Conservation (phyloP, 345 rosid genomes). For the Rubroshorea leprosula region DNA sequence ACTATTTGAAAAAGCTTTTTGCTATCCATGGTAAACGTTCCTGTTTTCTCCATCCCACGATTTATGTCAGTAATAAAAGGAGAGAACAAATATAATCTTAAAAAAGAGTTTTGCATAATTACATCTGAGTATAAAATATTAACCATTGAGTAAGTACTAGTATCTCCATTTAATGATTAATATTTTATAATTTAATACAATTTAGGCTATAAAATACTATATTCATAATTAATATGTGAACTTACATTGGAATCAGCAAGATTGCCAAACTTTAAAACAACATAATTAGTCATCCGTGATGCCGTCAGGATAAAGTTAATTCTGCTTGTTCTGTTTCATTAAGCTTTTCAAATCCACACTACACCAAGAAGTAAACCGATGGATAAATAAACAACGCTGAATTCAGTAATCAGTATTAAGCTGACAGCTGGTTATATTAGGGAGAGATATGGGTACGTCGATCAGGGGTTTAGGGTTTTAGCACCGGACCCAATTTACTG, state of each 20-base stretch:
- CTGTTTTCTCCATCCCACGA: constrained; percentile 90
- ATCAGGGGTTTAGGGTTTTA: neutral
- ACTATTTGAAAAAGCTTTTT: constrained; percentile 94
- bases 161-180: too few relatives aligned
- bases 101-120: too few relatives aligned
- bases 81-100: too few relatives aligned
- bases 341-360: constrained; percentile 90
- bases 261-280: constrained; percentile 72
- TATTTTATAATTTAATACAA: too few relatives aligned
- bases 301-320: constrained; percentile 80
- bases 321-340: constrained; percentile 73
- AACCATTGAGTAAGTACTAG: too few relatives aligned
- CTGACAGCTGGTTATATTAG: too few relatives aligned
- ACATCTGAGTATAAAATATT: too few relatives aligned
- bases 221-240: too few relatives aligned
- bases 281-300: constrained; percentile 86
- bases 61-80: constrained; percentile 96
- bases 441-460: too few relatives aligned
- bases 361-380: constrained; percentile 4
- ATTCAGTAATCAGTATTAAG: too few relatives aligned
- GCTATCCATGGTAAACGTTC: constrained; percentile 94
- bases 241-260: constrained; percentile 50
- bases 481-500: neutral
- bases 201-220: too few relatives aligned
- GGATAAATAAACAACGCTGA: neutral